These are phyloP conservation scores for Aspergillus sp. DNA, from an alignment of 2,329 filamentous ascomycete species.

Conservation along the genomic window DNA sequence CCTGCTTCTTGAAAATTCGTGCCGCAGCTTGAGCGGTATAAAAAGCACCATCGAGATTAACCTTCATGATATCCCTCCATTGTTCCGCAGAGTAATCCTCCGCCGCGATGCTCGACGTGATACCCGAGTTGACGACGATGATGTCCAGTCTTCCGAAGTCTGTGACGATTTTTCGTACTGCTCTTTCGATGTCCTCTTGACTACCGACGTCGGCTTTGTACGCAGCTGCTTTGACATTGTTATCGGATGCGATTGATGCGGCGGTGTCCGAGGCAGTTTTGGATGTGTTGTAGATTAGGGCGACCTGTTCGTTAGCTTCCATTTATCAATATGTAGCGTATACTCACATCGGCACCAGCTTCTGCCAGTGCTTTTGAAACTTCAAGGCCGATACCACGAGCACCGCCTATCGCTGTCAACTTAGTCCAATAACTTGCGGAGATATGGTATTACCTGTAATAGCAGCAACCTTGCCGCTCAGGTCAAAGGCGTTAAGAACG, in stretches of 20 bases:
- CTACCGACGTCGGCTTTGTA: constrained; percentile 29
- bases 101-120: constrained; percentile 28
- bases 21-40: constrained; percentile 35
- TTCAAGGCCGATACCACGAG: constrained; percentile 32
- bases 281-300: constrained; percentile 27
- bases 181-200: constrained; percentile 23
- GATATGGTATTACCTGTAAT: constrained; percentile 14
- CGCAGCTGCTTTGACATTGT: constrained; percentile 24
- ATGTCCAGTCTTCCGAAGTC: constrained; percentile 43
- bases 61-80: constrained; percentile 35
- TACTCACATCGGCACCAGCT: constrained; percentile 32
- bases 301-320: constrained; percentile 15
- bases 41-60: constrained; percentile 36
- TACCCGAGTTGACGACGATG: constrained; percentile 43
- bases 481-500: constrained; percentile 22
- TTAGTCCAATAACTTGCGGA: not conserved
- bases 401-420: constrained; percentile 17
- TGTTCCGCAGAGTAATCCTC: constrained; percentile 34
- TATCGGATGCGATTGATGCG: constrained; percentile 18
- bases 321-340: not conserved
- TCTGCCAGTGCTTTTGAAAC: constrained; percentile 35
- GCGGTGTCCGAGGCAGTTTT: constrained; percentile 18
- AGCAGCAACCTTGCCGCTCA: constrained; percentile 22
- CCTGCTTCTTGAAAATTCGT: constrained; percentile 30
- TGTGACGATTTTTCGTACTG: constrained; percentile 26